Evolutionary conservation across 2,329 filamentous ascomycete species (phyloP).

Genomic region (Cyphellophora attinorum): DNA sequence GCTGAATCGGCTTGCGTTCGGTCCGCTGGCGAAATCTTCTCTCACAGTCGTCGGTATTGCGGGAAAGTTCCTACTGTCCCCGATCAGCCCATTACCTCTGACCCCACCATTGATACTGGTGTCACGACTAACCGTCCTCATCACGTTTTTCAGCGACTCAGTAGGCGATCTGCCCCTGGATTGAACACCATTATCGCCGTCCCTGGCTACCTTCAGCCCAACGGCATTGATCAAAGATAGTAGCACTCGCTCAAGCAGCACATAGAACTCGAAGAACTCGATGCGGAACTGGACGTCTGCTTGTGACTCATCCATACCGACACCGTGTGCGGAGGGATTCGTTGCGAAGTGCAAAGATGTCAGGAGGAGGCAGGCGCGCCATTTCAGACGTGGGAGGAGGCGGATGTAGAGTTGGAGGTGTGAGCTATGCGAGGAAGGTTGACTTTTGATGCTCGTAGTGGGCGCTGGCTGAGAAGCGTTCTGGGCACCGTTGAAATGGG

Average conservation of each 20-base stretch:
- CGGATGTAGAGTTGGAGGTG: too few relatives aligned
- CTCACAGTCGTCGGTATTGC: too few relatives aligned
- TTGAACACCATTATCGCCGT: background rate
- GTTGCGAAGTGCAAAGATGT: background rate
- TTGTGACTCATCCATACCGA: slow-evolving; percentile 12
- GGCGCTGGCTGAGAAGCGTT: too few relatives aligned
- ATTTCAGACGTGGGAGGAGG: background rate
- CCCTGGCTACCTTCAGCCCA: slow-evolving; percentile 41
- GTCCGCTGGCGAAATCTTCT: too few relatives aligned
- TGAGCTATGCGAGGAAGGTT: too few relatives aligned
- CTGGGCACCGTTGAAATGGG: too few relatives aligned
- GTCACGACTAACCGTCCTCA: background rate
- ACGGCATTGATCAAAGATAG: slow-evolving; percentile 58
- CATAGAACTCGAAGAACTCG: slow-evolving; percentile 70
- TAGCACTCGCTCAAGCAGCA: slow-evolving; percentile 60
- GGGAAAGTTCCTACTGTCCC: slow-evolving; percentile 11
- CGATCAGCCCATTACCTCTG: slow-evolving; percentile 11
- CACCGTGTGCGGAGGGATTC: background rate
- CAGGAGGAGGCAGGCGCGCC: background rate
- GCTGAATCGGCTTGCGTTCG: too few relatives aligned
- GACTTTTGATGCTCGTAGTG: too few relatives aligned
- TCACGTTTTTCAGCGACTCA: background rate
- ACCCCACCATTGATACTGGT: background rate
- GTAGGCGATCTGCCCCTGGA: background rate
- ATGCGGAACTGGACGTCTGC: slow-evolving; percentile 65